Base-by-base conservation (phyloP, 2,329 filamentous ascomycete genomes). In the Beauveria australis region DNA sequence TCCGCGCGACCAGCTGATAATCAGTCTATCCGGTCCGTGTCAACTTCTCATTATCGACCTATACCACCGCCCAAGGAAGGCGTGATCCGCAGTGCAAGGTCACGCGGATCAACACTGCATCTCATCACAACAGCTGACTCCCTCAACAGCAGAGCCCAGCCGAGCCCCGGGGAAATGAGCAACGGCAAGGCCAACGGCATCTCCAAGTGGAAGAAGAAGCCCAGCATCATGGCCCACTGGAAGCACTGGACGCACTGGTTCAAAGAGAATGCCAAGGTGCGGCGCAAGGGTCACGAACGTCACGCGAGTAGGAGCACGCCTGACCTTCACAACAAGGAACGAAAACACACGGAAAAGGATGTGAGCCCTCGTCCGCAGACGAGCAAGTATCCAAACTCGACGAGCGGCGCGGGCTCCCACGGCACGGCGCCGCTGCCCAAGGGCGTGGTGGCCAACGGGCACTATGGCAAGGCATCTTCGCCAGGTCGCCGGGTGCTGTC, bases 31-130 rank as follows among this genome's bases (percentile, higher is more conserved):
- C 83, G 90, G 40, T 92, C 89, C 19, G 82, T 82, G 24, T 92
- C 89, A 68, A 91, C 91, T 14, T 92, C 91, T 33, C 80, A 88
- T 63, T 86, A 90, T 53, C 88, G 82, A 43, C 85, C 92, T 6
- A 79, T 90, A 46, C 90, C 89, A 10, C 93, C 93, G 47, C 92
- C 93, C 2, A 97, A 97, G 72, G 92, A 97, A 71, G 84, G 85
- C 16, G 75, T 85, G 12, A 72, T 88, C 60, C 79, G 85, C 65
- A 86, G 85, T 64, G 85, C 89, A 62, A 81, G 88, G 66, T 89
- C 89, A 65, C 81, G 91, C 63, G 89, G 90, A 48, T 96, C 92
- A 66, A 94, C 91, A 64, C 81, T 97, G 37, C 91, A 96, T 70
- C 83, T 95, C 5, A 91, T 95, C 44, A 89, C 89, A 10, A 86